Evolutionary conservation across 306 rosid species (phyloP), one percentile per base, ranked within the genome.

Genomic region (Vigna unguiculata): DNA sequence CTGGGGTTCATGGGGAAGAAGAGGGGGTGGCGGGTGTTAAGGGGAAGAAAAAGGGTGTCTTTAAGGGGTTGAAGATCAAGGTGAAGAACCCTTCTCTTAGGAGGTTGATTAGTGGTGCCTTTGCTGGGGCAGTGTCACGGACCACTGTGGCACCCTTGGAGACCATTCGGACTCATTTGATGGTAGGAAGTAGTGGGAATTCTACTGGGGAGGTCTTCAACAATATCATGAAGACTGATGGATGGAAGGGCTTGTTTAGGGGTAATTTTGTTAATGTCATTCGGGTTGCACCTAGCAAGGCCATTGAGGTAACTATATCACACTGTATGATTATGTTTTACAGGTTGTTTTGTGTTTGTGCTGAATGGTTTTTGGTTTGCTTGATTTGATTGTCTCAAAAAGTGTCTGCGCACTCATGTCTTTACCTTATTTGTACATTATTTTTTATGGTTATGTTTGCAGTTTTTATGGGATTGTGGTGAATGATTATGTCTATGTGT

Each of bases 211-310:
- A 92, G 85, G 98, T 95, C 13, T 95, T 92, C 49, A 21, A 69
- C 7, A 66, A 92, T 75, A 89, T 95, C 67, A 88, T 95, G 92
- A 86, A 89, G 74, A 83, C 74, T 77, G 98, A 95, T 79, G 98
- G 98, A 2, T 95, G 98, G 98, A 90, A 85, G 66, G 97, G 98
- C 16, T 64, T 95, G 85, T 95, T 95, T 78, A 89, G 97, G 78
- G 98, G 98, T 15, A 95, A 95, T 82, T 76, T 95, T 4, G 97
- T 92, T 36, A 95, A 95, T 83, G 97, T 95, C 2, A 92, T 95
- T 66, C 88, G 98, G 45, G 98, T 95, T 72, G 98, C 98, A 13
- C 98, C 98, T 11, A 95, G 98, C 86, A 95, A 95, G 87, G 98
- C 98, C 17, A 92, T 92, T 43, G 98, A 95, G 98, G 98, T 95